phyloP scores from a whole-genome alignment of 805 yeast species.

The Zygotorulaspora danielsina region DNA sequence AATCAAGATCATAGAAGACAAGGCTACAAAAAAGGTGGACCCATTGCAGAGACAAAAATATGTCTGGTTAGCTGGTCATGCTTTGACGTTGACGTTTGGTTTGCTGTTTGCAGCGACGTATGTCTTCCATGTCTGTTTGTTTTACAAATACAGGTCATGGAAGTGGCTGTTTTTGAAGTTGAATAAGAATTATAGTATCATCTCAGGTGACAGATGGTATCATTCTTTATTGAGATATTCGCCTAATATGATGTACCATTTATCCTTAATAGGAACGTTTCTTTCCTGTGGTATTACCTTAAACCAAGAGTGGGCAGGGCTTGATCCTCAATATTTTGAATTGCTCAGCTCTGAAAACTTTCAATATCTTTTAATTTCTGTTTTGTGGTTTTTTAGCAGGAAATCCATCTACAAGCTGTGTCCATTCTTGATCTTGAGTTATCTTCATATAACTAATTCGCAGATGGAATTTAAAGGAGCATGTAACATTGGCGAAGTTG shows the following conservation, averaged over 20 bases:
- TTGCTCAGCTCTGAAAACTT: slow-evolving; percentile 71
- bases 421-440: slow-evolving; percentile 55
- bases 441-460: slow-evolving; percentile 48
- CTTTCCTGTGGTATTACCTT: slow-evolving; percentile 50
- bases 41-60: slow-evolving; percentile 24
- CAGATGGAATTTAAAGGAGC: slow-evolving; percentile 21
- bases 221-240: slow-evolving; percentile 32
- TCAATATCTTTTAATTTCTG: slow-evolving; percentile 56
- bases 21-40: slow-evolving; percentile 20
- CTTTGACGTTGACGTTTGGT: slow-evolving; percentile 25
- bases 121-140: slow-evolving; percentile 23
- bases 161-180: slow-evolving; percentile 30
- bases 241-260: slow-evolving; percentile 50
- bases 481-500: slow-evolving; percentile 10
- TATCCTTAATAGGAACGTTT: slow-evolving; percentile 54
- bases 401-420: slow-evolving; percentile 59
- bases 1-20: slow-evolving; percentile 29
- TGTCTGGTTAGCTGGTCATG: slow-evolving; percentile 33
- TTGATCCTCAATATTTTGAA: slow-evolving; percentile 57
- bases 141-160: slow-evolving; percentile 35
- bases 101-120: slow-evolving; percentile 27
- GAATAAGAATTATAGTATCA: slow-evolving; percentile 20
- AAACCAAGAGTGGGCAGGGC: slow-evolving; percentile 55
- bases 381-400: slow-evolving; percentile 64
- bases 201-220: slow-evolving; percentile 24